Conservation (phyloP, 148 eudicot species). For the Mesembryanthemum crystallinum region DNA sequence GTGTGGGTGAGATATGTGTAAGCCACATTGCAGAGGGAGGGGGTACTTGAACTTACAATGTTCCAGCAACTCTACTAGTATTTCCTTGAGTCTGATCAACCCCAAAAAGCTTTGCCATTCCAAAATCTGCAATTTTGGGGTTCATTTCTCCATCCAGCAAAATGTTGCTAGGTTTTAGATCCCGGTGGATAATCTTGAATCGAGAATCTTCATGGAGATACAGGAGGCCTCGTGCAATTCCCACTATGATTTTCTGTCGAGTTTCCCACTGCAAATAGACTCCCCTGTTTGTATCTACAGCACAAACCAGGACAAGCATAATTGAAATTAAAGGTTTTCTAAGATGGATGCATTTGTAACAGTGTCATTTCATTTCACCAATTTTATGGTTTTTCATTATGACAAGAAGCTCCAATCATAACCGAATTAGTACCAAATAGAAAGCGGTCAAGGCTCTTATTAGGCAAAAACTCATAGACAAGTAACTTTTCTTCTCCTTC, state of each 20-base stretch:
- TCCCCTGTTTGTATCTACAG: slow-evolving; percentile 11
- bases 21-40: not conserved
- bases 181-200: slow-evolving; percentile 20
- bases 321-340: not conserved
- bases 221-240: slow-evolving; percentile 25
- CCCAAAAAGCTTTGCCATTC: slow-evolving; percentile 24
- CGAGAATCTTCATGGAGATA: slow-evolving; percentile 31
- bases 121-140: slow-evolving; percentile 29
- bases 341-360: not conserved
- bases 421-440: not conserved
- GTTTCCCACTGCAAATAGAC: slow-evolving; percentile 20
- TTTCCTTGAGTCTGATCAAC: slow-evolving; percentile 8
- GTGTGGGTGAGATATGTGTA: not conserved
- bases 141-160: slow-evolving; percentile 23
- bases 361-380: not conserved
- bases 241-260: slow-evolving; percentile 23
- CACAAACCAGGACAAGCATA: not conserved
- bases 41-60: slow-evolving; percentile 27
- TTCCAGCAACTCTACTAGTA: slow-evolving; percentile 13
- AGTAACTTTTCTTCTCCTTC: slow-evolving; percentile 10
- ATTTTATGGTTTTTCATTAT: not conserved
- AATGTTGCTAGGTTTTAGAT: slow-evolving; percentile 26
- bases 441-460: slow-evolving; percentile 1
- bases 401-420: not conserved
- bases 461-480: no score